Conservation (phyloP, 345 rosid genomes). For the Eucalyptus rudis region DNA sequence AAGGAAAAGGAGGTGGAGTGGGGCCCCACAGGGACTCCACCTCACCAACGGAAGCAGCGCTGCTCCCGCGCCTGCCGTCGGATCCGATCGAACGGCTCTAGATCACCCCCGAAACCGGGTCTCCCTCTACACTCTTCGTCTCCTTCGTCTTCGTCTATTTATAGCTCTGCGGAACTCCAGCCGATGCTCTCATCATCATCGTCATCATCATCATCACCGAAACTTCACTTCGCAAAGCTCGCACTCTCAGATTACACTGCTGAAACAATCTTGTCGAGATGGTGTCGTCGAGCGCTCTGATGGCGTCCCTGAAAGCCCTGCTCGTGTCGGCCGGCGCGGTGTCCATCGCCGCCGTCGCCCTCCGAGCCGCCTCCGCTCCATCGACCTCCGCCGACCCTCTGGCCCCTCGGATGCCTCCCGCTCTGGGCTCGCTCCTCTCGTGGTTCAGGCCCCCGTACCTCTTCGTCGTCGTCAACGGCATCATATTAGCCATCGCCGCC, state of each 20-base stretch:
- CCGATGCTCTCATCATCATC: neutral
- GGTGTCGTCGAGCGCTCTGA: neutral
- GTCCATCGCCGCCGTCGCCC: slow-evolving; percentile 9
- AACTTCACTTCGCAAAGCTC: neutral
- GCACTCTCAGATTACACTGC: neutral
- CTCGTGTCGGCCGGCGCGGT: slow-evolving; percentile 21
- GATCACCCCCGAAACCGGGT: neutral
- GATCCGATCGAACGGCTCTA: neutral
- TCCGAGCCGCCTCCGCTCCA: slow-evolving; percentile 12
- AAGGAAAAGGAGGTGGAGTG: neutral
- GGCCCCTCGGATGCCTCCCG: neutral
- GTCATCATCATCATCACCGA: neutral
- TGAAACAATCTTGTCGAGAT: neutral
- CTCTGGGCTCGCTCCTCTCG: neutral
- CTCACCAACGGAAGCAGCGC: neutral
- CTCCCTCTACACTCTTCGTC: neutral
- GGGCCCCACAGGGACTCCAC: neutral
- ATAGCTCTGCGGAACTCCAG: neutral
- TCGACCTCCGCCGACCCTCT: slow-evolving; percentile 13
- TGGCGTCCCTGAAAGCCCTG: slow-evolving; percentile 4
- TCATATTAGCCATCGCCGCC: slow-evolving; percentile 42
- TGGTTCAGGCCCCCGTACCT: slow-evolving; percentile 60
- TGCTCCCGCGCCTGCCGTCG: neutral
- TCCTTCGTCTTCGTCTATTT: neutral
- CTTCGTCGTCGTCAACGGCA: slow-evolving; percentile 29